These are phyloP conservation scores for Penicillium sclerotigenum DNA, from an alignment of 2,329 filamentous ascomycete genomes.

Conservation along the genomic window DNA sequence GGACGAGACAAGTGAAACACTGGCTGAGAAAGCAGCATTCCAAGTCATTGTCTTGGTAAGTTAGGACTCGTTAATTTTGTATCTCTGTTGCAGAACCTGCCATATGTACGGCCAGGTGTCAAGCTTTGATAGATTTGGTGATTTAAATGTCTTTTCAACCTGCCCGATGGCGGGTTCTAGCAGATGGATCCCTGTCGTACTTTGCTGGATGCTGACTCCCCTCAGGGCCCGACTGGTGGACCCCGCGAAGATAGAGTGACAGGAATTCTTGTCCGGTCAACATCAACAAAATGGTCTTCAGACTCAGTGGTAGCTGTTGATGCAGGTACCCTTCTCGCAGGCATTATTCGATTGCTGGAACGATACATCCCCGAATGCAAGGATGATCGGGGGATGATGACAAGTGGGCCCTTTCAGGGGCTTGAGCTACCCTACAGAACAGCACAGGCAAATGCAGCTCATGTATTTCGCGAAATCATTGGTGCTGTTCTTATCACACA, in stretches of 20 bases:
- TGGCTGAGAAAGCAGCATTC: constrained; percentile 50
- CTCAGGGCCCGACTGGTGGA: constrained; percentile 81
- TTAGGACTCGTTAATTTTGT: constrained; percentile 21
- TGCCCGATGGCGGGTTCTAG: constrained; percentile 12
- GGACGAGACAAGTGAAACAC: constrained; percentile 5
- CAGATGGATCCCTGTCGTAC: constrained; percentile 13
- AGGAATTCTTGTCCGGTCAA: constrained; percentile 80
- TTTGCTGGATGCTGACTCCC: constrained; percentile 27
- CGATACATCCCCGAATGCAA: constrained; percentile 25
- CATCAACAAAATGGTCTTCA: constrained; percentile 72
- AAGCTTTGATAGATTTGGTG: not conserved
- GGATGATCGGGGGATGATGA: constrained; percentile 30
- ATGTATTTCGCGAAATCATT: constrained; percentile 75
- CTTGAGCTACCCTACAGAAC: constrained; percentile 66
- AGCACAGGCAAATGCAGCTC: constrained; percentile 72
- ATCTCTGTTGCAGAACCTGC: not conserved
- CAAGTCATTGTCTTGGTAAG: constrained; percentile 74
- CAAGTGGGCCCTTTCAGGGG: constrained; percentile 74
- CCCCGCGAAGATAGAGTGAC: constrained; percentile 88
- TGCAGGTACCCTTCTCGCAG: constrained; percentile 82
- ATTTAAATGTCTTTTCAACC: not conserved
- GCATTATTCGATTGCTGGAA: constrained; percentile 77
- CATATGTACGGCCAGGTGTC: constrained; percentile 7
- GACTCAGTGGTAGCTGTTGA: constrained; percentile 89
- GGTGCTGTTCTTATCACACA: constrained; percentile 92